Base-by-base conservation (phyloP, 495 filamentous ascomycete species). In the Evernia prunastri region DNA sequence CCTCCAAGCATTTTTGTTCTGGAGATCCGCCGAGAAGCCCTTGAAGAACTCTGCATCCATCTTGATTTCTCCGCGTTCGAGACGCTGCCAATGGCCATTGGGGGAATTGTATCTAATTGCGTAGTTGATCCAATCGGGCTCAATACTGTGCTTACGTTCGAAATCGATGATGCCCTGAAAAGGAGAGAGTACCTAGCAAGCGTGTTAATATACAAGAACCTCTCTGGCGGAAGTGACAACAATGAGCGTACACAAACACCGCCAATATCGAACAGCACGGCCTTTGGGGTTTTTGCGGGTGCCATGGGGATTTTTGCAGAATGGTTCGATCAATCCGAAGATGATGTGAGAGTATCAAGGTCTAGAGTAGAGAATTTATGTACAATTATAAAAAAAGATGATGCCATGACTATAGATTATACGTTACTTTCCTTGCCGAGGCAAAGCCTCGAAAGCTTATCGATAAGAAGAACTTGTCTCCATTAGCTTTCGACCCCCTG, bases 121-220 rank as follows among this genome's bases (percentile, higher is more conserved):
- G 80, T 87, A 86, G 76, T 97, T 97, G 66, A 98, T 80, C 87
- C 89, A 98, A 72, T 91, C 91, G 18, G 82, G 79, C 2, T 92
- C 92, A 60, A 98, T 92, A 33, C 79, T 76, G 56, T 89, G 77
- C 62, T 80, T 77, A 37, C 84, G 73, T 72, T 97, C 94, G 74
- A 96, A 97, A 73, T 94, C 85, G 60, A 92, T 80, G 70, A 98
- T 97, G 7, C 88, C 87, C 77, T 95, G 90, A 72, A 98, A 89
- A 37, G 94, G 94, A 6, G 92, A 96, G 33, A 89, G 78, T 63
- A 96, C 91, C 92, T 96, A 67, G 33, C 37, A 33, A 10, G 33
- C 57, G 11, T 1, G 43, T 61, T n/a, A 70, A 47, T 15, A 37
- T n/a, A 23, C 17, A 27, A 37, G 35, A 54, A 25, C 20, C 9